Conservation (phyloP, 495 filamentous ascomycete species). For the Penicillium coprophilum region DNA sequence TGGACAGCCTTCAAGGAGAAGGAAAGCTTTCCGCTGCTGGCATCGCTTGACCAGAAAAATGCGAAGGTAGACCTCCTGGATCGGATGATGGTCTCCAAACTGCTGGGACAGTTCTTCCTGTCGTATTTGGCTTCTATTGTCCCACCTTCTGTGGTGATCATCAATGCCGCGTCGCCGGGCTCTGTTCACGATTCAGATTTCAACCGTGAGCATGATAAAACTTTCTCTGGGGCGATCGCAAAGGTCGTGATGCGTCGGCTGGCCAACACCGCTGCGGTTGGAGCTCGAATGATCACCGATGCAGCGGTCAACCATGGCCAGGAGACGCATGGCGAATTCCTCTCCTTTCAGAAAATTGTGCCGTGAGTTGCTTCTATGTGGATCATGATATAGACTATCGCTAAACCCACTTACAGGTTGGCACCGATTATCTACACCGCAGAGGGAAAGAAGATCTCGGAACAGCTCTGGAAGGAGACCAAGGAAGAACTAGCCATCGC, state of each 20-base stretch:
- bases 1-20: slow-evolving; percentile 17
- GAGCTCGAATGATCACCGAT: slow-evolving; percentile 2
- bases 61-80: background rate
- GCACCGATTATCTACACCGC: background rate
- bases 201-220: slow-evolving; percentile 1
- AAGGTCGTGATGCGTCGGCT: background rate
- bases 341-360: background rate
- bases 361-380: background rate
- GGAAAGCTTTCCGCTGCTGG: background rate
- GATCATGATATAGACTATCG: background rate
- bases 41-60: background rate
- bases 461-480: slow-evolving; percentile 2
- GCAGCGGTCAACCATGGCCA: background rate
- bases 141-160: background rate
- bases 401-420: background rate
- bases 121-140: background rate
- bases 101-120: background rate
- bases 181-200: background rate
- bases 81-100: background rate
- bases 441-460: background rate
- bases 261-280: slow-evolving; percentile 1
- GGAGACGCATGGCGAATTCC: slow-evolving; percentile 1
- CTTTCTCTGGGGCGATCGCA: background rate
- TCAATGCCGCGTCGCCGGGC: slow-evolving; percentile 1
- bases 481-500: background rate